Base-by-base conservation (phyloP, 2,329 filamentous ascomycete genomes). In the Colletotrichum agaves region DNA sequence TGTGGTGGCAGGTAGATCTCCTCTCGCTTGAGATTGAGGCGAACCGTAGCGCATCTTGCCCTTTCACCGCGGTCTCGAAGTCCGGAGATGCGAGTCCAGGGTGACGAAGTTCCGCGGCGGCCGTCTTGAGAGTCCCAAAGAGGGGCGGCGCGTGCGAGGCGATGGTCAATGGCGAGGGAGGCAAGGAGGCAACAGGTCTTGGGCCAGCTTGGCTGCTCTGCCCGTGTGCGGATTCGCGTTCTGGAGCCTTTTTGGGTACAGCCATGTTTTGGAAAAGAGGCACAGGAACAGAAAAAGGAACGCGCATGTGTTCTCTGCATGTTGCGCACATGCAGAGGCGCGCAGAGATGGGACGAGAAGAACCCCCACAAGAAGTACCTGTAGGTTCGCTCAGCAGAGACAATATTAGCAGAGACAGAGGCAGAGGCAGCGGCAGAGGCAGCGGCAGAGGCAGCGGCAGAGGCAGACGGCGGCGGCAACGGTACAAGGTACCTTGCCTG, bases 351-450 rank as follows among this genome's bases (percentile, higher is more conserved):
- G 57, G 57, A 60, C 57, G 57, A 60, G 33, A 49, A 46, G 13
- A 50, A 52, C 41, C 52, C 56, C 62, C 31, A 53, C 56, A 56
- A 62, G 59, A 66, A 66, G 50, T n/a, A n/a, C n/a, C n/a, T n/a
- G 49, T 33, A 50, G 57, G 43, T 64, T 60, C 55, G 35, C 27
- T 37, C 47, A 31, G 53, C 53, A 33, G 39, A 44, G 39, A 33
- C 53, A 44, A 44, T n/a, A 41, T 43, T 50, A 21, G 4, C 33
- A 39, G 13, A 58, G 27, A 7, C 27, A 27, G 27, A 27, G 27
- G 27, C 27, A 7, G 5, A 7, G 27, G 5, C 27, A 7, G 5
- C 1, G 27, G 5, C 27, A 27, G 27, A 27, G 21, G 21, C 21
- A 23, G 21, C 3, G 21, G 21, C 21, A 3, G 21, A 23, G 21